Evolutionary conservation across 2,329 filamentous ascomycete genomes (phyloP).

Genomic region (Fusarium irregulare): DNA sequence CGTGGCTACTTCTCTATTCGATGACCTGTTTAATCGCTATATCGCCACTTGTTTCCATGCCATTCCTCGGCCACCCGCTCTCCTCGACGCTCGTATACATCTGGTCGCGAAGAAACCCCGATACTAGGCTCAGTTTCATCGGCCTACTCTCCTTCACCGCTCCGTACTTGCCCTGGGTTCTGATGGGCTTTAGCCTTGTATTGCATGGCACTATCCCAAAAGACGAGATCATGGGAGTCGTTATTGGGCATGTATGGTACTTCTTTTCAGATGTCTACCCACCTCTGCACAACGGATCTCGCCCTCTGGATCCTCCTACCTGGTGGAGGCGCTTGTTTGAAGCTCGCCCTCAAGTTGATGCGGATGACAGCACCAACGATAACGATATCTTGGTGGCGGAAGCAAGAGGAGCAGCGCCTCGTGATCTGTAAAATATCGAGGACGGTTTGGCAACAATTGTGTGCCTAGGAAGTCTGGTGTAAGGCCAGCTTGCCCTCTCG

Average conservation of each 20-base stretch:
- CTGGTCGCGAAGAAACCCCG: constrained; percentile 94
- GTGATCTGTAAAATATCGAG: constrained; percentile 30
- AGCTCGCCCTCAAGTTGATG: constrained; percentile 60
- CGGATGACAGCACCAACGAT: constrained; percentile 68
- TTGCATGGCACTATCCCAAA: constrained; percentile 90
- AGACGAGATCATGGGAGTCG: constrained; percentile 94
- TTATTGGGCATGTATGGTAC: constrained; percentile 97
- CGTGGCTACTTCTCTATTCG: constrained; percentile 91
- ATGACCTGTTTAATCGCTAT: constrained; percentile 81
- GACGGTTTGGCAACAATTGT: background rate
- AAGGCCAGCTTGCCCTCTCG: background rate
- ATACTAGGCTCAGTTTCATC: constrained; percentile 88
- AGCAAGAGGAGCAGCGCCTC: constrained; percentile 49
- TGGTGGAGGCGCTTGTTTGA: constrained; percentile 93
- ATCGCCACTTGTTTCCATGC: constrained; percentile 89
- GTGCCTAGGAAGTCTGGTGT: background rate
- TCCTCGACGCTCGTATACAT: constrained; percentile 97
- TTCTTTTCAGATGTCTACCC: constrained; percentile 98
- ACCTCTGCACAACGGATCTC: constrained; percentile 83
- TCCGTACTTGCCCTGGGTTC: constrained; percentile 94
- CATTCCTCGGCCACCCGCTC: constrained; percentile 92
- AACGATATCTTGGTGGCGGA: constrained; percentile 72
- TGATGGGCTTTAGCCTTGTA: constrained; percentile 93
- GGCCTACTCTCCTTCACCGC: constrained; percentile 92
- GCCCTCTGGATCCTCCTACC: constrained; percentile 86